Evolutionary conservation across 805 yeast genomes (phyloP).

Genomic region (Cyberlindnera euphorbiae): DNA sequence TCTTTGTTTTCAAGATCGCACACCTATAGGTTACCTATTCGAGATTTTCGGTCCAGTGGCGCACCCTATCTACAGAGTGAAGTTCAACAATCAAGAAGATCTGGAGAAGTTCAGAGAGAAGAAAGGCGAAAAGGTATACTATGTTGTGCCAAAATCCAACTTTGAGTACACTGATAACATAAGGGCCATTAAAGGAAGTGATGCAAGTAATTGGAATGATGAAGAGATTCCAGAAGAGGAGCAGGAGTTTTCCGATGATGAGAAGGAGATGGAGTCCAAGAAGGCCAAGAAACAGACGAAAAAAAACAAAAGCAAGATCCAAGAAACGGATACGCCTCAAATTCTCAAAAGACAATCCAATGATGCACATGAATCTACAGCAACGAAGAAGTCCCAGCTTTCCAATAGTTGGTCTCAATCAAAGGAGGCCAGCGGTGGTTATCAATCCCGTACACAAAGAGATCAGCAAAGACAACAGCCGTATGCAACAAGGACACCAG

Average conservation of each 20-base stretch:
- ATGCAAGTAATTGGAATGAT: conserved; percentile 92
- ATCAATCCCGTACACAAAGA: conserved; percentile 12
- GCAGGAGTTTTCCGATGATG: conserved; percentile 94
- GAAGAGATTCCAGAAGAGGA: conserved; percentile 92
- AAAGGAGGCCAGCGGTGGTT: conserved; percentile 1
- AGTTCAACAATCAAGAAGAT: conserved; percentile 50
- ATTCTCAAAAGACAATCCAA: conserved; percentile 13
- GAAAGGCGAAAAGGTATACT: conserved; percentile 58
- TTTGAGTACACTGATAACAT: conserved; percentile 74
- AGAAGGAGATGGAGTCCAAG: conserved; percentile 71
- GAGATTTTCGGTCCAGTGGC: conserved; percentile 90
- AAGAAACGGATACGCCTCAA: conserved; percentile 19
- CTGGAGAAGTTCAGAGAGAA: conserved; percentile 40
- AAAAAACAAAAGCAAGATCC: conserved; percentile 30
- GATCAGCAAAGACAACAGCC: conserved; percentile 3
- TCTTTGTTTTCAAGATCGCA: conserved; percentile 69
- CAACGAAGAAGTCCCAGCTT: conserved; percentile 5
- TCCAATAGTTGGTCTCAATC: not conserved
- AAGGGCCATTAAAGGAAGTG: conserved; percentile 75
- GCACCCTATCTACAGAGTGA: conserved; percentile 74
- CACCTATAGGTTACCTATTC: conserved; percentile 68
- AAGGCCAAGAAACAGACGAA: conserved; percentile 48
- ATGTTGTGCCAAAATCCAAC: conserved; percentile 76
- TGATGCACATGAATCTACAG: not conserved
- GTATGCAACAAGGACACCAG: conserved; percentile 8